phyloP scores from a whole-genome alignment of 2,329 filamentous ascomycete genomes.

The Aotearoamyces nothofagi region DNA sequence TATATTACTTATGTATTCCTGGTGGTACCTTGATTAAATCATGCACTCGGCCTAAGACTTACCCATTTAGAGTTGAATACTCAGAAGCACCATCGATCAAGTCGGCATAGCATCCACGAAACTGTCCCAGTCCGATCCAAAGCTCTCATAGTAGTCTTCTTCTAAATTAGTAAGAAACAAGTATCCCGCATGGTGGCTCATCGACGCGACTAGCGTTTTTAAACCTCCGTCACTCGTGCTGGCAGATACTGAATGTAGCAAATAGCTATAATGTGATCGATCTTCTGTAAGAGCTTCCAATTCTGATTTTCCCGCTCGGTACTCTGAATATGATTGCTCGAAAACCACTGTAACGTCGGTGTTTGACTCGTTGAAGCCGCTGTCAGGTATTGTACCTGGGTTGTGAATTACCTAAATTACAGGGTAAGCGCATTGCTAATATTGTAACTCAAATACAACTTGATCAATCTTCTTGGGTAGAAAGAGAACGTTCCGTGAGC shows the following conservation, averaged over 20 bases:
- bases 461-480: too few relatives aligned
- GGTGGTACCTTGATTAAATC: too few relatives aligned
- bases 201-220: not conserved
- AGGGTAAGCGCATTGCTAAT: too few relatives aligned
- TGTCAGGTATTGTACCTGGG: constrained; percentile 6
- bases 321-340: constrained; percentile 2
- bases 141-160: not conserved
- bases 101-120: too few relatives aligned
- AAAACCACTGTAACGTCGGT: constrained; percentile 7
- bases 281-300: not conserved
- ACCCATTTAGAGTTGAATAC: too few relatives aligned
- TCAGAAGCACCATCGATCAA: too few relatives aligned
- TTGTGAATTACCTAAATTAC: constrained; percentile 7
- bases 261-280: not conserved
- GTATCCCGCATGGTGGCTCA: not conserved
- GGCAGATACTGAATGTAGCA: not conserved
- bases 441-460: too few relatives aligned
- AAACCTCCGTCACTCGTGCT: not conserved
- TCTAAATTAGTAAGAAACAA: not conserved
- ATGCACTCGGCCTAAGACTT: too few relatives aligned
- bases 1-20: too few relatives aligned
- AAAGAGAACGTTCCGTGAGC: too few relatives aligned
- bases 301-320: not conserved
- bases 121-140: not conserved
- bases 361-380: constrained; percentile 4